These are phyloP conservation scores for Citrus sinensis DNA, from an alignment of 345 rosid genomes.

Conservation along the genomic window DVS_A1.0 CM039169.1:2261501-2262000, in stretches of 20 bases:
- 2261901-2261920: constrained; percentile 46
- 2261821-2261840: constrained; percentile 87
- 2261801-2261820: constrained; percentile 74
- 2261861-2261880: constrained; percentile 88
- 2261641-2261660: not conserved
- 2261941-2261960: constrained; percentile 89
- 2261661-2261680: not conserved
- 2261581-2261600: not conserved
- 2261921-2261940: constrained; percentile 68
- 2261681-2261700: not conserved
- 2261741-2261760: constrained; percentile 3
- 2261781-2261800: constrained; percentile 89
- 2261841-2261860: constrained; percentile 95
- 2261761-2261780: constrained; percentile 42
- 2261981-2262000: not conserved
- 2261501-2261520: not conserved
- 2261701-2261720: constrained; percentile 4
- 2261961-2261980: constrained; percentile 16
- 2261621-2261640: not conserved
- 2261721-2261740: not conserved
- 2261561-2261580: not conserved
- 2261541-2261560: not conserved
- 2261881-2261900: constrained; percentile 89
- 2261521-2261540: not conserved
- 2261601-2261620: not conserved